A percentile compares a stretch with the other conserved stretches of the same genome.
Conservation (phyloP, 2,329 filamentous ascomycete genomes). For the Xylariales sp. region DNA sequence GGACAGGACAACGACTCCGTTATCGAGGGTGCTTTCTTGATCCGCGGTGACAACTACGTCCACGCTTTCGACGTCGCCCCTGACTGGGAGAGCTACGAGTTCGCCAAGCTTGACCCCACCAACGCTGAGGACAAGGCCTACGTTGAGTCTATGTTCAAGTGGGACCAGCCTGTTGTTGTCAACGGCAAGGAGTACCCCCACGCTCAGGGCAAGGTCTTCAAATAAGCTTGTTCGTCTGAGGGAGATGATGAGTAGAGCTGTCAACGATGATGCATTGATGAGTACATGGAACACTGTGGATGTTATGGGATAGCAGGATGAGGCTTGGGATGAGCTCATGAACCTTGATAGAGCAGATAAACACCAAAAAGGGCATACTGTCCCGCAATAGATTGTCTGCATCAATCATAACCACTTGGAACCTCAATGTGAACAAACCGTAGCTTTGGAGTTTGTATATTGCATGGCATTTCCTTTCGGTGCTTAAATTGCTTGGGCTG, state of each 20-base stretch:
- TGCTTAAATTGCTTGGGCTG: too few species aligned
- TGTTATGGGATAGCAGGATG: conserved; percentile 1
- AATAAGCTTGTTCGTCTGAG: conserved; percentile 53
- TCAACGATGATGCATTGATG: conserved; percentile 10
- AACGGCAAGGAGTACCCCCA: conserved; percentile 85
- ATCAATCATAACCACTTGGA: too few species aligned
- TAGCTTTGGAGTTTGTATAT: too few species aligned
- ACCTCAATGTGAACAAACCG: too few species aligned
- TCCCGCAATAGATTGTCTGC: too few species aligned
- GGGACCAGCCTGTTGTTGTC: conserved; percentile 79
- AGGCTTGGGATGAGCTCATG: background rate
- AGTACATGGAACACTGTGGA: conserved; percentile 5
- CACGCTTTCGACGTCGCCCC: conserved; percentile 96
- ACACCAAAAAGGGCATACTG: too few species aligned
- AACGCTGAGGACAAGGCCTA: conserved; percentile 82
- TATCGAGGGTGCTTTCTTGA: conserved; percentile 88
- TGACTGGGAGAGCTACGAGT: conserved; percentile 93
- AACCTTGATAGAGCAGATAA: conserved; percentile 5
- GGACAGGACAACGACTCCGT: conserved; percentile 84
- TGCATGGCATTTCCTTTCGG: too few species aligned
- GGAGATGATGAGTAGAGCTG: conserved; percentile 1
- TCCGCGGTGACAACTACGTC: conserved; percentile 82
- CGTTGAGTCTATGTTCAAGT: conserved; percentile 83
- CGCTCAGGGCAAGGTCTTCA: conserved; percentile 97
- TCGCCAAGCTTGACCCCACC: conserved; percentile 90